phyloP scores from a whole-genome alignment of 257 asterid genomes.

The Anisodus tanguticus region DNA sequence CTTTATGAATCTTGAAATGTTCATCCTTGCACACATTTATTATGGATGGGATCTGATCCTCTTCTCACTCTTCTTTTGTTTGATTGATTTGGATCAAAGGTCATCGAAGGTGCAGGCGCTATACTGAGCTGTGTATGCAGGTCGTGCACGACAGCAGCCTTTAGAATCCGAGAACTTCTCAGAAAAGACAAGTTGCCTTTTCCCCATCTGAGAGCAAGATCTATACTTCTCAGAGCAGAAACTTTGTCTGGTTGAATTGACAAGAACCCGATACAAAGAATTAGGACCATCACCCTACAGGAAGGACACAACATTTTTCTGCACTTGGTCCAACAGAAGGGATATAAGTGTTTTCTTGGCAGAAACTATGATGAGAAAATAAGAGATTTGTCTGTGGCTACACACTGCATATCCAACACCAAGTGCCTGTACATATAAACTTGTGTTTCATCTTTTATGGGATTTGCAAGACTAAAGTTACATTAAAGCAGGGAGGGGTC shows the following conservation, averaged over 20 bases:
- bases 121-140: slow-evolving; percentile 41
- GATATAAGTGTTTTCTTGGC: slow-evolving; percentile 27
- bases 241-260: slow-evolving; percentile 50
- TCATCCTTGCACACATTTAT: slow-evolving; percentile 44
- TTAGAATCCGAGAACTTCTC: slow-evolving; percentile 45
- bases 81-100: slow-evolving; percentile 67
- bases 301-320: slow-evolving; percentile 55
- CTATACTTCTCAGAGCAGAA: slow-evolving; percentile 50
- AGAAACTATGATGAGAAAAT: slow-evolving; percentile 31
- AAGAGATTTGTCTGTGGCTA: slow-evolving; percentile 37
- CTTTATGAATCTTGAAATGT: background rate
- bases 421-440: slow-evolving; percentile 41
- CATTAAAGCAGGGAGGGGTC: slow-evolving; percentile 52
- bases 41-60: slow-evolving; percentile 87
- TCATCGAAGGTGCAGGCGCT: slow-evolving; percentile 63
- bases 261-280: slow-evolving; percentile 52
- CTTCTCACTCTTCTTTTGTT: slow-evolving; percentile 68
- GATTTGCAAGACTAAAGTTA: slow-evolving; percentile 62
- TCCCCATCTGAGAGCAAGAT: slow-evolving; percentile 57
- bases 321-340: slow-evolving; percentile 30
- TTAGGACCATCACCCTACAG: slow-evolving; percentile 41
- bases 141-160: slow-evolving; percentile 44
- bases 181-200: slow-evolving; percentile 28
- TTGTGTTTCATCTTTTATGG: slow-evolving; percentile 37
- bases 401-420: slow-evolving; percentile 26